Evolutionary conservation across 306 rosid species (phyloP), one percentile per base, ranked within the genome.

Genomic region (Sicyos edulis): DNA sequence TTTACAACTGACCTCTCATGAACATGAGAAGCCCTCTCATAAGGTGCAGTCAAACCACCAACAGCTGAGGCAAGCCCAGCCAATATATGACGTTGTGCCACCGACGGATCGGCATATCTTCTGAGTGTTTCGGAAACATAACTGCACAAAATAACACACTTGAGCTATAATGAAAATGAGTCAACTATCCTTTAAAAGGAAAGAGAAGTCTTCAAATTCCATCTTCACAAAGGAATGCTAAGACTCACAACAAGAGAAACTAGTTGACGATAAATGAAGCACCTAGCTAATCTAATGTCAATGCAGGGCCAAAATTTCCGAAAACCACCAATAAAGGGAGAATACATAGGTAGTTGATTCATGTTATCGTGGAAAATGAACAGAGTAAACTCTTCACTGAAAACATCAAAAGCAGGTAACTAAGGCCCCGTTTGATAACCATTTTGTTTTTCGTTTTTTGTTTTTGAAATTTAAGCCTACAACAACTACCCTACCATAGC

Each of bases 41-140:
- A 93, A 34, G 99, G 99, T 45, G 99, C 99, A 79, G 91, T 87
- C 82, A 93, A 78, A 62, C 99, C 96, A 57, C 96, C 99, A 7
- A 91, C 88, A 67, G 85, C 87, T 32, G 99, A 86, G 49, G 99
- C 97, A 77, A 93, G 85, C 60, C 99, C 99, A 17, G 99, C 97
- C 82, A 89, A 76, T 86, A 93, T 91, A 78, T 93, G 97, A 40
- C 91, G 95, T 73, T 93, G 99, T 61, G 93, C 97, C 81, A 82
- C 96, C 51, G 89, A 89, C 74, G 99, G 99, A 77, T 79, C 11
- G 42, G 83, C 86, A 74, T 83, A 82, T 75, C 92, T 87, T 82
- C 80, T 88, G n/a, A 85, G 75, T 54, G 91, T 93, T 82, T 93
- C 99, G 70, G 97, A 93, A 75, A 91, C 99, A 78, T 93, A 93